phyloP scores from a whole-genome alignment of 305 asterid species.

The Rubia tinctorum region DNA sequence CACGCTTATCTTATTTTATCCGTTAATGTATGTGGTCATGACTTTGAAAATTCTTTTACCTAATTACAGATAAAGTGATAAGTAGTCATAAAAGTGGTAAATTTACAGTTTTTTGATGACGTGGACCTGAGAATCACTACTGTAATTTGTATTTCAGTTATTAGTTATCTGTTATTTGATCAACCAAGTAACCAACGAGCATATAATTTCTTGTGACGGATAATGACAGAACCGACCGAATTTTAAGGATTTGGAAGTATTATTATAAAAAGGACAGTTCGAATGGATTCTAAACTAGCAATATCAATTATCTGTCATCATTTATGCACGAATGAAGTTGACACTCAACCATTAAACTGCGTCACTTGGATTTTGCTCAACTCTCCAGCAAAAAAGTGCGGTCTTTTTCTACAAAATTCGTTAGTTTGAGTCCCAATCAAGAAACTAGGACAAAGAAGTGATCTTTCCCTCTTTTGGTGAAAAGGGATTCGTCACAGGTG shows the following conservation, averaged over 20 bases:
- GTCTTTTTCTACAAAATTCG: not conserved
- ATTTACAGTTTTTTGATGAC: not conserved
- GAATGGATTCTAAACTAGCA: not conserved
- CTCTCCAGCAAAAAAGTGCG: not conserved
- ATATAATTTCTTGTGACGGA: not conserved
- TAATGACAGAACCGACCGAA: not conserved
- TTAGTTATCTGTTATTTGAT: not conserved
- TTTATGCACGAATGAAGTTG: not conserved
- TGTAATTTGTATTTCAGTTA: not conserved
- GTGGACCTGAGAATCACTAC: not conserved
- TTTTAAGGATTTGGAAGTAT: not conserved
- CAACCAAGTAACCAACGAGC: not conserved
- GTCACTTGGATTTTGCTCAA: not conserved
- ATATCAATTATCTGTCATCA: not conserved
- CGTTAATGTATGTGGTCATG: not conserved
- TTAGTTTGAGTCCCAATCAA: not conserved
- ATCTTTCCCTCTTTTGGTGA: not conserved
- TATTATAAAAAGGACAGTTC: not conserved
- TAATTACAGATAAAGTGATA: too few species aligned
- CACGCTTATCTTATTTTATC: not conserved
- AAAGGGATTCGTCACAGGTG: not conserved
- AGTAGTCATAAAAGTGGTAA: not conserved
- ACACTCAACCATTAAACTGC: not conserved
- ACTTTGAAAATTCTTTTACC: not conserved
- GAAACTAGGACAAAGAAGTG: too few species aligned